Base-by-base conservation (phyloP, 306 rosid genomes). In the Carpinus viminea region DNA sequence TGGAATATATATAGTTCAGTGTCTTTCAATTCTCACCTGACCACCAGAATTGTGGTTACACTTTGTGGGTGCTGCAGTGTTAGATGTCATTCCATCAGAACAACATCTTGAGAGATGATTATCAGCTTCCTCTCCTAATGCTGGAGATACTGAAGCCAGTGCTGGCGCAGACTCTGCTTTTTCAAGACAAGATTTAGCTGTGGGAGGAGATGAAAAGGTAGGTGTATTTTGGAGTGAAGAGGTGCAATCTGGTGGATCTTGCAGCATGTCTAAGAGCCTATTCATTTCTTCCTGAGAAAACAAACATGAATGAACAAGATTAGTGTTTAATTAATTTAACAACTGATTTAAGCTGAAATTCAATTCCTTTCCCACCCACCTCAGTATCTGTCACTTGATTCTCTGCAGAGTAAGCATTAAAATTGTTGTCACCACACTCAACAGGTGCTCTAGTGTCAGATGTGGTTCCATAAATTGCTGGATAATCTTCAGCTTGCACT, bases 11-110 rank as follows among this genome's bases (percentile, higher is more conserved):
- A 36, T 69, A 46, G 2, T 54, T 79, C 31, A 11, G 36, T 26
- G 28, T 45, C 72, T 50, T 61, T 53, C 89, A n/a, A n/a, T n/a
- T n/a, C n/a, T 85, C 77, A 86, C 89, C 85, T 85, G 80, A 8
- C 3, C 10, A 2, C 74, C 68, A 45, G 74, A 34, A 17, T 77
- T 79, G 73, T 84, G 60, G 28, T 20, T 82, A 79, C 66, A 79
- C 71, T 85, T 88, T 80, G 66, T 83, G 4, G 78, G 51, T 65
- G 83, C 2, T 36, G 2, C 15, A 64, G 41, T 31, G 45, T 34
- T 31, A 1, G 18, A 7, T 57, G 73, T 68, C 36, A 83, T 82
- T 73, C 81, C 93, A 74, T 82, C 90, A 50, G n/a, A 52, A 71
- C 43, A 54, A 24, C 46, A 55, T 34, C 69, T 57, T 74, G 8